Conservation (phyloP, 192 early-diverging fungal species). For the Thamnidium elegans region DNA sequence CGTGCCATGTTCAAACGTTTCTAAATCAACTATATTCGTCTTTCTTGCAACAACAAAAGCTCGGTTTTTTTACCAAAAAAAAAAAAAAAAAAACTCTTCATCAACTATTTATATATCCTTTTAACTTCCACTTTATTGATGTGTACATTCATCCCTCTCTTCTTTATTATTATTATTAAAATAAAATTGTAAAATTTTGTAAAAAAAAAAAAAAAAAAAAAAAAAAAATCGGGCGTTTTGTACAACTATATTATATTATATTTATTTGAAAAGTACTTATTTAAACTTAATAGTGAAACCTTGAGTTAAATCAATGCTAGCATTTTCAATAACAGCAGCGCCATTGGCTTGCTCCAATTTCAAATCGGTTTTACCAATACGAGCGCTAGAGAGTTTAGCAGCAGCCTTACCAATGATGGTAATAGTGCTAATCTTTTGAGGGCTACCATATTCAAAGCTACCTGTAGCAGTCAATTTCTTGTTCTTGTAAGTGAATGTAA, state of each 20-base stretch:
- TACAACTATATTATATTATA: too few species aligned
- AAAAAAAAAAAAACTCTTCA: not conserved
- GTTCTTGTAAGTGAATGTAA: conserved; percentile 17
- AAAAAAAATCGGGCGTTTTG: too few species aligned
- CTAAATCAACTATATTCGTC: not conserved
- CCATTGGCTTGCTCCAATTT: not conserved
- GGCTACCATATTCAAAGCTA: conserved; percentile 21
- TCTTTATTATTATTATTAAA: not conserved
- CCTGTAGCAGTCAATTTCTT: conserved; percentile 22
- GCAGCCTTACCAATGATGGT: conserved; percentile 12
- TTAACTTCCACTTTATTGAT: not conserved
- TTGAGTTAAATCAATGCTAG: too few species aligned
- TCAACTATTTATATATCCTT: not conserved
- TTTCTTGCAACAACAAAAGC: not conserved
- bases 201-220: not conserved
- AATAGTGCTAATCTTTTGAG: conserved; percentile 4
- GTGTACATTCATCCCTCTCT: not conserved
- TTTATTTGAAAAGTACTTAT: too few species aligned
- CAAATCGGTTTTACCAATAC: not conserved
- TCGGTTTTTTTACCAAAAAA: not conserved
- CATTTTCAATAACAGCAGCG: too few species aligned
- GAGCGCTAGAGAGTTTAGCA: not conserved
- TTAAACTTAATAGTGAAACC: too few species aligned
- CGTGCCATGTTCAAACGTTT: conserved; percentile 1
- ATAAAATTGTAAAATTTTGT: not conserved